These are phyloP conservation scores for Coniochaeta sp. DNA, from an alignment of 2,329 filamentous ascomycete genomes.

Conservation along the genomic window DNA sequence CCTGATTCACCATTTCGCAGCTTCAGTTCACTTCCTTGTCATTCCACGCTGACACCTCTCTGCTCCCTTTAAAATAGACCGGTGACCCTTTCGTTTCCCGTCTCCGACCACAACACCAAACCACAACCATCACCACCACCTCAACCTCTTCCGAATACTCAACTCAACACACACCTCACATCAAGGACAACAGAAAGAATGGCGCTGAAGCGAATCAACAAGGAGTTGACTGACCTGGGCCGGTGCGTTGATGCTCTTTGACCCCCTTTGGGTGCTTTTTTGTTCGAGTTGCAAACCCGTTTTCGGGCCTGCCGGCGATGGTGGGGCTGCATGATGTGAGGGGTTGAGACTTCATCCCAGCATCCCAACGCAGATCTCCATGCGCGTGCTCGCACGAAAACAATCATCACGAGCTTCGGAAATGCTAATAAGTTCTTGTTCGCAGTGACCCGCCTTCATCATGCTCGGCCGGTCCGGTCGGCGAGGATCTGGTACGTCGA, in stretches of 20 bases:
- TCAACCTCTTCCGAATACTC: slow-evolving; percentile 10
- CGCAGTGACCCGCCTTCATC: slow-evolving; percentile 92
- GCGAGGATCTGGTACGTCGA: slow-evolving; percentile 87
- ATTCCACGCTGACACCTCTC: slow-evolving; percentile 16
- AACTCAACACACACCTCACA: slow-evolving; percentile 13
- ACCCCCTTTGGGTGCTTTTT: not conserved
- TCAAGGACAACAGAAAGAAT: slow-evolving; percentile 42
- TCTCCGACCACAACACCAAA: slow-evolving; percentile 6
- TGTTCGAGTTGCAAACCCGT: not conserved
- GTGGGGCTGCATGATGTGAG: slow-evolving; percentile 13
- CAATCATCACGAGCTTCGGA: not conserved
- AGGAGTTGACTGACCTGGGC: slow-evolving; percentile 85
- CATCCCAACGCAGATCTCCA: not conserved
- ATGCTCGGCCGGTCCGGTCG: slow-evolving; percentile 93
- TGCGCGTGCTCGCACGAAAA: not conserved
- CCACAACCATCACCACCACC: no score
- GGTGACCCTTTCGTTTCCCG: slow-evolving; percentile 3
- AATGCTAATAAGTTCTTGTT: slow-evolving; percentile 20
- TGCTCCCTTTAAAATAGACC: slow-evolving; percentile 13
- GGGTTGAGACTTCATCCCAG: slow-evolving; percentile 8
- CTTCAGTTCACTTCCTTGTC: slow-evolving; percentile 32
- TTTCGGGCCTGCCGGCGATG: slow-evolving; percentile 9
- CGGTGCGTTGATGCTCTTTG: slow-evolving; percentile 51
- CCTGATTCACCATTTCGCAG: slow-evolving; percentile 24
- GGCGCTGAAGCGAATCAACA: slow-evolving; percentile 93